Evolutionary conservation across 1,284 basidiomycete genomes (phyloP).

Genomic region (Melampsora americana): DNA sequence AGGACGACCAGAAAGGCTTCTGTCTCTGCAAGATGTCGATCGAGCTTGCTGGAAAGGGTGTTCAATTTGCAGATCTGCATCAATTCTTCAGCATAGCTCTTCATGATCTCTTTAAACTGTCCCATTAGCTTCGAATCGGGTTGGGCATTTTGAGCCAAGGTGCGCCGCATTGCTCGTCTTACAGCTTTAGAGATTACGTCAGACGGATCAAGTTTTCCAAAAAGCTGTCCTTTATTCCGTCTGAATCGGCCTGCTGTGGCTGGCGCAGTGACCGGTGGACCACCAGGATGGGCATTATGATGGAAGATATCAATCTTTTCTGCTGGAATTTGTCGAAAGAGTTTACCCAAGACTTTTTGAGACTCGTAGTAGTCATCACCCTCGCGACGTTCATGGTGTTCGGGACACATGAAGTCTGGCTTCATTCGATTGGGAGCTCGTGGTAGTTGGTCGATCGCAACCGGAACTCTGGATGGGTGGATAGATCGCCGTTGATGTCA

Average conservation of each 20-base stretch:
- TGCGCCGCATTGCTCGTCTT: not conserved
- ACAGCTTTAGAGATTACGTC: not conserved
- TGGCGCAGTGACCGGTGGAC: not conserved
- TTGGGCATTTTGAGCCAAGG: not conserved
- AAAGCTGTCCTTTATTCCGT: not conserved
- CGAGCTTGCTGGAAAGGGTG: slow-evolving; percentile 6
- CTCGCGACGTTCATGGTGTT: slow-evolving; percentile 2
- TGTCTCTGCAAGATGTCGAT: slow-evolving; percentile 28
- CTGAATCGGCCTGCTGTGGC: not conserved
- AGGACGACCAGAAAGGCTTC: slow-evolving; percentile 37
- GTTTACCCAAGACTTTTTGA: slow-evolving; percentile 13
- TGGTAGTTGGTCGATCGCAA: slow-evolving; percentile 13
- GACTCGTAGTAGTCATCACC: slow-evolving; percentile 40
- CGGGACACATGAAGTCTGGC: slow-evolving; percentile 25
- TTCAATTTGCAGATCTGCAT: slow-evolving; percentile 34
- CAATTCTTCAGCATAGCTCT: slow-evolving; percentile 14
- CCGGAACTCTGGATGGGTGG: slow-evolving; percentile 5
- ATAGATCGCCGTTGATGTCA: not conserved
- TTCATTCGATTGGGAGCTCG: slow-evolving; percentile 8
- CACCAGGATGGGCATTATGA: not conserved
- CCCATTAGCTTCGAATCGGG: not conserved
- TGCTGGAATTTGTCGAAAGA: slow-evolving; percentile 40
- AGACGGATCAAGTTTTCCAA: not conserved
- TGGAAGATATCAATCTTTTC: slow-evolving; percentile 28
- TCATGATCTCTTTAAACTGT: not conserved